phyloP scores from a whole-genome alignment of 2,329 filamentous ascomycete genomes.

The Cordyceps tenuipes region DNA sequence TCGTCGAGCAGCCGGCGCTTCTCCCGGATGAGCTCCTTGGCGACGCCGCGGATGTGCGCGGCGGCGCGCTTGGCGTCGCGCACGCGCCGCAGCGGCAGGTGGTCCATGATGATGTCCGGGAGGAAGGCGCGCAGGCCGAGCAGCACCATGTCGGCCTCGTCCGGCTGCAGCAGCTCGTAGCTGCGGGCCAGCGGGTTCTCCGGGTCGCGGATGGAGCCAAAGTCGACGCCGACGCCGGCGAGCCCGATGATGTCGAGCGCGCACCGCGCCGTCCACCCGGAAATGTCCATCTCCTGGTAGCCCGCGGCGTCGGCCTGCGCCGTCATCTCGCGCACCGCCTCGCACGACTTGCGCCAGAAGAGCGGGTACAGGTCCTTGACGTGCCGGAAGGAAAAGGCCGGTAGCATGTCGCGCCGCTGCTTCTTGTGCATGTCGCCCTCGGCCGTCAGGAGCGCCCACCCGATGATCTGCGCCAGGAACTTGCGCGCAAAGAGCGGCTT shows the following conservation, averaged over 20 bases:
- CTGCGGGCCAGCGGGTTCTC: constrained; percentile 29
- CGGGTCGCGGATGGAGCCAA: constrained; percentile 24
- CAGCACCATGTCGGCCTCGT: constrained; percentile 8
- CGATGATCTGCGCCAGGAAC: constrained; percentile 75
- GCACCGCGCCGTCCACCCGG: constrained; percentile 18
- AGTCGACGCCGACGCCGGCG: constrained; percentile 26
- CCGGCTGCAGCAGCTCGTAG: constrained; percentile 19
- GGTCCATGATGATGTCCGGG: constrained; percentile 10
- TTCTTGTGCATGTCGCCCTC: constrained; percentile 26
- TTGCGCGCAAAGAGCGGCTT: constrained; percentile 50
- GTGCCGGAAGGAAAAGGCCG: constrained; percentile 25
- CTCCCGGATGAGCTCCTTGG: constrained; percentile 25
- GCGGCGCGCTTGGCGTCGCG: constrained; percentile 20
- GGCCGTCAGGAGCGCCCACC: constrained; percentile 39
- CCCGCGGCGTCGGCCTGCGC: constrained; percentile 6
- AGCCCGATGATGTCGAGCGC: constrained; percentile 29
- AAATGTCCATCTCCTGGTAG: constrained; percentile 15
- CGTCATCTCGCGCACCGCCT: constrained; percentile 16
- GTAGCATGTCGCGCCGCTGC: constrained; percentile 24
- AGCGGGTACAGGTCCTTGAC: constrained; percentile 26
- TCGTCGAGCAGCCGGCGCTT: constrained; percentile 18
- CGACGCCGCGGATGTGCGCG: constrained; percentile 20
- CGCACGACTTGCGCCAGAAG: constrained; percentile 24
- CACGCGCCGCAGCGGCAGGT: constrained; percentile 12
- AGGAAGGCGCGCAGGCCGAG: constrained; percentile 12